These are phyloP conservation scores for Blastomyces parvus DNA, from an alignment of 2,329 filamentous ascomycete species.

Conservation along the genomic window DNA sequence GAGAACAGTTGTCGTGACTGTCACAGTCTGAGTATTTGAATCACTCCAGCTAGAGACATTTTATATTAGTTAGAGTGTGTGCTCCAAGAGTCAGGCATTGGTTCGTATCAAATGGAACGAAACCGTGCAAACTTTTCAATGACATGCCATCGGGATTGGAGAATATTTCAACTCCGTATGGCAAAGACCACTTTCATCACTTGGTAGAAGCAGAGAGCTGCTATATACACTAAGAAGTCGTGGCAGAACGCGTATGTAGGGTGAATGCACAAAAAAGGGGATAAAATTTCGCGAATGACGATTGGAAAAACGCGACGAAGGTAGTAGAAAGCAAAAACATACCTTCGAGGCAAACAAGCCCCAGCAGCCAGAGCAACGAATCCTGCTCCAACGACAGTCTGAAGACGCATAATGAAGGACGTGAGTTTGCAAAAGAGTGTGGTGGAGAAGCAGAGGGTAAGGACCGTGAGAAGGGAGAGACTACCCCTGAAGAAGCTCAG, in stretches of 20 bases:
- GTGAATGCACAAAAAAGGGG: background rate
- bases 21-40: background rate
- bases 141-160: background rate
- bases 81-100: background rate
- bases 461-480: background rate
- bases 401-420: slow-evolving; percentile 4
- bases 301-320: background rate
- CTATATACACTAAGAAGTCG: background rate
- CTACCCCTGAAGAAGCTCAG: background rate
- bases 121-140: background rate
- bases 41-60: background rate
- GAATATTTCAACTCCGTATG: background rate
- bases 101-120: background rate
- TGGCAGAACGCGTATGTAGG: background rate
- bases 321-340: background rate
- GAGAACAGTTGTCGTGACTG: slow-evolving; percentile 2
- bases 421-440: background rate
- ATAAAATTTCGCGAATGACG: background rate
- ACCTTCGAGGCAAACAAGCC: slow-evolving; percentile 7
- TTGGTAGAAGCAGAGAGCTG: background rate
- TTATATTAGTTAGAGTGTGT: background rate
- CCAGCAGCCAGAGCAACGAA: slow-evolving; percentile 6
- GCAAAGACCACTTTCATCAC: background rate
- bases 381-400: background rate
- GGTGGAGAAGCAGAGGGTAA: background rate